phyloP scores from a whole-genome alignment of 768 basidiomycete species.

The Kwoniella sp. region DNA sequence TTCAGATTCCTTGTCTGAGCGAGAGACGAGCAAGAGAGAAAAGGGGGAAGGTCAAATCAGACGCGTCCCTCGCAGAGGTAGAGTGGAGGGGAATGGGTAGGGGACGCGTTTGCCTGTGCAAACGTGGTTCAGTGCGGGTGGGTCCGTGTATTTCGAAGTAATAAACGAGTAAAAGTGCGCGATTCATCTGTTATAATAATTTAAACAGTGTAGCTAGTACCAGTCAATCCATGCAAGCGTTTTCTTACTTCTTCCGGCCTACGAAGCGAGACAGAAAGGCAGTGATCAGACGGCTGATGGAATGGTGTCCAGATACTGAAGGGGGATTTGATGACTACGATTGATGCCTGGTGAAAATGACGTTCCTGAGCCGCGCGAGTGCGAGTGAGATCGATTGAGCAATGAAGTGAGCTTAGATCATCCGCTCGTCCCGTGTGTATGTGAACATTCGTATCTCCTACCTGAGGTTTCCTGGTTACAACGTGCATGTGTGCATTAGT shows the following conservation, averaged over 20 bases:
- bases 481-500: not conserved
- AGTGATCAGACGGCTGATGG: not conserved
- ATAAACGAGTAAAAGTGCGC: no score
- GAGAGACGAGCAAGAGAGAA: not conserved
- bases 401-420: conserved; percentile 2
- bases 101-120: no score
- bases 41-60: not conserved
- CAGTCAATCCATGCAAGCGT: not conserved
- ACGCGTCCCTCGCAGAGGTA: conserved; percentile 1
- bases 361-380: not conserved
- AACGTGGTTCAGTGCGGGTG: no score
- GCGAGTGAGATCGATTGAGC: not conserved
- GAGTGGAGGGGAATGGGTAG: no score
- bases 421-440: conserved; percentile 5
- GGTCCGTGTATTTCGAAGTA: no score
- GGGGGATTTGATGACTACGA: not conserved
- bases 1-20: conserved; percentile 30
- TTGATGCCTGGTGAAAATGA: not conserved
- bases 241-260: not conserved
- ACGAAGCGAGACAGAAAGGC: not conserved
- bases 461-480: conserved; percentile 6
- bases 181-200: no score
- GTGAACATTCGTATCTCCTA: not conserved
- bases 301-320: conserved; percentile 1
- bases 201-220: not conserved